phyloP scores from a whole-genome alignment of 352 stramenopile genomes.

The Bremia lactucae region DNA sequence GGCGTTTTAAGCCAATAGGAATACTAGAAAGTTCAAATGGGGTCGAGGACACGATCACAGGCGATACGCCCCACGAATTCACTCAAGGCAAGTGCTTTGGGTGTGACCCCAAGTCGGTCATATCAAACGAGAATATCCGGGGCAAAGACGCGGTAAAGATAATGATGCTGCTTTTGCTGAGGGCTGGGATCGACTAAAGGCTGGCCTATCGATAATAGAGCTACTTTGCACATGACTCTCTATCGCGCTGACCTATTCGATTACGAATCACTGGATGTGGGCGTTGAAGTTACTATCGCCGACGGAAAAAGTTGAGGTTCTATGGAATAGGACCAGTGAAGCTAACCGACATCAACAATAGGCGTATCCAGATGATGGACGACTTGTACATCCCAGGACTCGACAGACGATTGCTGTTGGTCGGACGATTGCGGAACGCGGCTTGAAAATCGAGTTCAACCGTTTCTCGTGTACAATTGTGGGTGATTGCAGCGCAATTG shows the following conservation, averaged over 20 bases:
- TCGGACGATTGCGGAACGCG: constrained; percentile 8
- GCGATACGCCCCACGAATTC: neutral
- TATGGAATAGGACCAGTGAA: constrained; percentile 4
- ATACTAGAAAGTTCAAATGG: neutral
- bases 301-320: neutral
- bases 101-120: neutral
- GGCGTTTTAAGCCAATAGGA: neutral
- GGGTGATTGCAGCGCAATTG: neutral
- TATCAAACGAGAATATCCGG: neutral
- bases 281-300: constrained; percentile 14
- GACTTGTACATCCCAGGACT: constrained; percentile 11
- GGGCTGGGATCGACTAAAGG: neutral
- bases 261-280: neutral
- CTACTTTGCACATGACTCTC: constrained; percentile 9
- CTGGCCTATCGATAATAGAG: too few species aligned
- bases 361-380: constrained; percentile 2
- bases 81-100: neutral
- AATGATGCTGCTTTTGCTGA: neutral
- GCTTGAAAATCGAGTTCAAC: constrained; percentile 7
- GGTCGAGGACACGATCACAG: constrained; percentile 1
- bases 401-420: neutral
- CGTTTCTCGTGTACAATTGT: constrained; percentile 3
- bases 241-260: constrained; percentile 1
- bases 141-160: neutral
- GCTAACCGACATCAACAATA: neutral